Conservation (phyloP, 129 eudicot species). For the Helichrysum umbraculigerum region DNA sequence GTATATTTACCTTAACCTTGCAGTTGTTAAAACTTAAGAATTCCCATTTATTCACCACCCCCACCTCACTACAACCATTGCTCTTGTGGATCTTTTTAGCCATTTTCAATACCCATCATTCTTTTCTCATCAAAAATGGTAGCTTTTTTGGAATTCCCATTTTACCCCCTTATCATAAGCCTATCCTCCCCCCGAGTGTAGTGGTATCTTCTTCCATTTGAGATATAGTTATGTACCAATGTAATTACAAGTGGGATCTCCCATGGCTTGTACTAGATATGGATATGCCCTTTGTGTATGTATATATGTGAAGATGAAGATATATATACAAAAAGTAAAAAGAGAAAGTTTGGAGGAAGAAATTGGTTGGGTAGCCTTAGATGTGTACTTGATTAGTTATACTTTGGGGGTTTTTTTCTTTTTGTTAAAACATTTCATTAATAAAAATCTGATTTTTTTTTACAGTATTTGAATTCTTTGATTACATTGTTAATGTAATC, state of each 20-base stretch:
- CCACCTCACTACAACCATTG: conserved; percentile 23
- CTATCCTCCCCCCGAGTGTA: conserved; percentile 20
- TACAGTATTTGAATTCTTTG: not conserved
- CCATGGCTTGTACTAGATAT: conserved; percentile 44
- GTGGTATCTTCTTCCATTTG: conserved; percentile 39
- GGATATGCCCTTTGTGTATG: conserved; percentile 46
- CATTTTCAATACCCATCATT: conserved; percentile 30
- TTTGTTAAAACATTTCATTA: conserved; percentile 51
- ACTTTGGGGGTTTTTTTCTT: conserved; percentile 36
- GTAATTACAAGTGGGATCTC: conserved; percentile 32
- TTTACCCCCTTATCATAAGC: conserved; percentile 33
- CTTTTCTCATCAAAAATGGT: conserved; percentile 36
- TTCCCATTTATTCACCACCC: conserved; percentile 68
- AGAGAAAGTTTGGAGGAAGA: conserved; percentile 46
- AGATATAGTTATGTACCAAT: conserved; percentile 41
- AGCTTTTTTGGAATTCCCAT: conserved; percentile 25
- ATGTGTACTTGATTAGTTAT: conserved; percentile 46
- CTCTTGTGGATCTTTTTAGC: conserved; percentile 43
- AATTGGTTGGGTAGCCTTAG: conserved; percentile 45
- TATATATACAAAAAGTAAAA: conserved; percentile 36
- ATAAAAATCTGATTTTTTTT: conserved; percentile 36
- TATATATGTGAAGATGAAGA: conserved; percentile 50
- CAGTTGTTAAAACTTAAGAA: conserved; percentile 29
- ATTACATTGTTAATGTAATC: conserved; percentile 13
- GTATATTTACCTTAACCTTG: conserved; percentile 40